Percentiles rank a stretch among this genome's conserved stretches.
Evolutionary conservation across 2,329 filamentous ascomycete species (phyloP).

Genomic region (Metarhizium brunneum): DNA sequence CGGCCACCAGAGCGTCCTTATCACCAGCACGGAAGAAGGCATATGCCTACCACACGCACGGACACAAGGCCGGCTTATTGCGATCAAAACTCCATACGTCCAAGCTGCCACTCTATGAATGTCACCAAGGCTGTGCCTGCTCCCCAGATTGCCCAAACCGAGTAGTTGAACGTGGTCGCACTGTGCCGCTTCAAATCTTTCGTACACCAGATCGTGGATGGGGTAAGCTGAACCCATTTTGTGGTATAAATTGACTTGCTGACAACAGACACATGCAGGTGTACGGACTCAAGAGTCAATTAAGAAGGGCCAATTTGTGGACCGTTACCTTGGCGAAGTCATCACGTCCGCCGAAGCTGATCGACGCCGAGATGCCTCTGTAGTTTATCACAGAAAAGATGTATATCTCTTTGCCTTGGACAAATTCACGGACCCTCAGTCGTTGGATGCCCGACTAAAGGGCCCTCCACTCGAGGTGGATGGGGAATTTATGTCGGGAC

Average conservation of each 20-base stretch:
- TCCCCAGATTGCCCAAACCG: constrained; percentile 58
- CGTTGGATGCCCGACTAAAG: constrained; percentile 45
- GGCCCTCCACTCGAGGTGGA: constrained; percentile 52
- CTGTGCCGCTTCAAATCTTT: constrained; percentile 67
- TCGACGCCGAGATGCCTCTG: constrained; percentile 47
- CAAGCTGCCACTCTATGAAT: constrained; percentile 66
- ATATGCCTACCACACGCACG: constrained; percentile 57
- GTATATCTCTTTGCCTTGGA: constrained; percentile 75
- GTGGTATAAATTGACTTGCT: background rate
- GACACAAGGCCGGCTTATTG: constrained; percentile 41
- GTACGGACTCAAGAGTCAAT: constrained; percentile 57
- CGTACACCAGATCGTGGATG: constrained; percentile 64
- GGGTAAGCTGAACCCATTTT: constrained; percentile 39
- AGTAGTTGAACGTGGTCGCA: constrained; percentile 65
- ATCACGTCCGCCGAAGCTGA: constrained; percentile 57
- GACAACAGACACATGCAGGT: constrained; percentile 26
- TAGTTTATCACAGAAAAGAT: constrained; percentile 54
- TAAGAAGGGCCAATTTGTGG: constrained; percentile 66
- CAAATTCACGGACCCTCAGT: constrained; percentile 58
- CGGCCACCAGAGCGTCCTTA: constrained; percentile 15
- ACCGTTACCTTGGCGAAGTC: constrained; percentile 67
- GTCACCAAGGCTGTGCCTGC: constrained; percentile 63
- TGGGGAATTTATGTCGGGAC: constrained; percentile 69
- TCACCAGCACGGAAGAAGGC: constrained; percentile 19
- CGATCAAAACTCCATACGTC: constrained; percentile 42